Conservation (phyloP, 2,329 filamentous ascomycete species). For the Dryadomyces quercivorus region DNA sequence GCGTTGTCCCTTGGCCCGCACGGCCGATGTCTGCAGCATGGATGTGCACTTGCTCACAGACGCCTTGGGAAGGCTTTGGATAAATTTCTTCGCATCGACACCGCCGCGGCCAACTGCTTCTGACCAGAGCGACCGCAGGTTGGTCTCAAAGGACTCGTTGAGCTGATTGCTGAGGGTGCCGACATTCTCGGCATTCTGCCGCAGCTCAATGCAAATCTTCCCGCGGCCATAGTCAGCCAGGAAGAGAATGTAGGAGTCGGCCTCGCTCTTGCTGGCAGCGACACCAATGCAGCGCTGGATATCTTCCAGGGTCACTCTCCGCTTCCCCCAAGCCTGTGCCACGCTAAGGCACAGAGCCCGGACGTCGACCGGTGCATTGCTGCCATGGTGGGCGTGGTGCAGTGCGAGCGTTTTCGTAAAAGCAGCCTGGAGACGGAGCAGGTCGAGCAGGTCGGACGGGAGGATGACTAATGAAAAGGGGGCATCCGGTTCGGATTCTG, state of each 20-base stretch:
- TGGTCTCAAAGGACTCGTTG: constrained; percentile 40
- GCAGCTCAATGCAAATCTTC: constrained; percentile 44
- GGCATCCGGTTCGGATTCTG: constrained; percentile 14
- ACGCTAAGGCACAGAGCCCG: constrained; percentile 47
- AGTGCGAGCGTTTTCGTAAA: constrained; percentile 58
- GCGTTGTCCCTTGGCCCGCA: constrained; percentile 54
- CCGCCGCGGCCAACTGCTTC: constrained; percentile 11
- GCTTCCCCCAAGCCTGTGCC: constrained; percentile 60
- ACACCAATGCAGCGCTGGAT: constrained; percentile 55
- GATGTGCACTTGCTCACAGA: constrained; percentile 39
- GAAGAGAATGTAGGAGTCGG: constrained; percentile 19
- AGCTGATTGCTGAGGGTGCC: constrained; percentile 31
- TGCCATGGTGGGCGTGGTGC: constrained; percentile 58
- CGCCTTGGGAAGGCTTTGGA: constrained; percentile 43
- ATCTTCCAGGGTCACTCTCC: constrained; percentile 52
- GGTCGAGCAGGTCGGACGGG: constrained; percentile 41
- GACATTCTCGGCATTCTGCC: constrained; percentile 28
- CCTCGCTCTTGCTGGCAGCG: constrained; percentile 14
- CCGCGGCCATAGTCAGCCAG: constrained; percentile 29
- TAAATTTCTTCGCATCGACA: constrained; percentile 31
- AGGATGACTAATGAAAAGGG: constrained; percentile 17
- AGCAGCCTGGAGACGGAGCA: constrained; percentile 51
- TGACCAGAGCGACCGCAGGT: constrained; percentile 34
- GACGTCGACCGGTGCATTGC: constrained; percentile 50
- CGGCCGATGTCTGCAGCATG: constrained; percentile 37